Base-by-base conservation (phyloP, 768 basidiomycete genomes). In the Candolleomyces efflorescens region DNA sequence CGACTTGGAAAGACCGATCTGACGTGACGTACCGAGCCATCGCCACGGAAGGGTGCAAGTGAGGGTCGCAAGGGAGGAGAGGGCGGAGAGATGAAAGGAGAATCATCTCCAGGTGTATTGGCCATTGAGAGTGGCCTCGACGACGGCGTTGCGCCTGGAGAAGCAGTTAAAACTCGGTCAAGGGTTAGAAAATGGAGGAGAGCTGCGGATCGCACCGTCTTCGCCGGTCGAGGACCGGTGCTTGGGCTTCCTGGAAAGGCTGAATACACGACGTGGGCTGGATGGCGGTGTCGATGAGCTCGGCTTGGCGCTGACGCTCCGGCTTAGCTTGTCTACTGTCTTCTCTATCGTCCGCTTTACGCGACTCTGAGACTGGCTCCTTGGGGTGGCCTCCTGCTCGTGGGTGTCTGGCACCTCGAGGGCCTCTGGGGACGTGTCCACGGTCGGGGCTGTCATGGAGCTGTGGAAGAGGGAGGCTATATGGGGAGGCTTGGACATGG, bases 11-110 rank as follows among this genome's bases (percentile, higher is more conserved):
- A 43, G 61, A 45, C 38, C 20, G 23, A 44, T 18, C n/a, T 17
- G 5, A 15, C 17, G 60, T 43, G 54, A 73, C 85, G 63, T 67
- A 92, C 91, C 15, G 92, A 91, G 61, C 85, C 83, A 62, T 84
- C 80, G 13, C 86, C 88, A 41, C 81, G 79, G 63, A 90, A 88
- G 10, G 84, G 73, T 45, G 71, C 74, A 43, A 82, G 65, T 5
- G 78, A 64, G 5, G 84, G 78, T 23, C 82, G 76, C 37, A 74
- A 68, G 15, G 80, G 78, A 3, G 90, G 89, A 11, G 89, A 90
- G 13, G 81, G 86, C 36, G 90, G 90, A 5, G 79, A 78, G 57
- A 92, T 88, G 65, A 92, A 91, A 4, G 78, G 78, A 44, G 75
- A 78, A 55, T 79, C 77, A 50, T 77, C 74, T 41, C 63, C 65